Base-by-base conservation (phyloP, 768 basidiomycete species). In the Astraeus odoratus region DNA sequence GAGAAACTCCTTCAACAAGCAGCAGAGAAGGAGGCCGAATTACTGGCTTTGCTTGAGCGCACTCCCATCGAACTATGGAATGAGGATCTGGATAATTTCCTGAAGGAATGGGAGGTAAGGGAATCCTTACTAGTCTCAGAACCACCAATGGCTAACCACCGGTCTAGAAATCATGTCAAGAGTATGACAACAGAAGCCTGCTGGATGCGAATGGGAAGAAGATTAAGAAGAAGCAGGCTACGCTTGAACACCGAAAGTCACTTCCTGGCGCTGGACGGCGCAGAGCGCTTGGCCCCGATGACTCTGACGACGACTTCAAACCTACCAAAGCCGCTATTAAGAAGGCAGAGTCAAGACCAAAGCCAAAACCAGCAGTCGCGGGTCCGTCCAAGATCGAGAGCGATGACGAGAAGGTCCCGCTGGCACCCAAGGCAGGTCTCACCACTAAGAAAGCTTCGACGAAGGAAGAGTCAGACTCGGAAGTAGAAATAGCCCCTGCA, bases 51-150 rank as follows among this genome's bases (percentile, higher is more conserved):
- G 29, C 79, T 97, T 18, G 77, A 84, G 51, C 81, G 83, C 48
- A 79, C 80, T 0, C 89, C 92, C 0, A 80, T 78, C 48, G 78
- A 86, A 50, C 70, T 99, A 51, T 99, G 95, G 95, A 87, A 91
- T 55, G 69, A 71, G 8, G 95, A 99, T 56, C 70, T 99, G 15
- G 90, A 96, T 53, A 67, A 61, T 29, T 94, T 98, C 73, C 61
- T 91, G 33, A 73, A 65, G 23, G 81, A 86, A 60, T 97, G 92
- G 92, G 76, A 86, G 67, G 94, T 87, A 51, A 51, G 84, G n/a
- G 69, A 10, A 7, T 31, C n/a, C n/a, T 44, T 46, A 30, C 12
- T 15, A 15, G 33, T 16, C 19, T 37, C 41, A 42, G 27, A 26
- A 18, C 20, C 8, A 10, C 5, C 23, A 4, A 1, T 20, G 34